Evolutionary conservation across 2,329 filamentous ascomycete species (phyloP), one percentile per base, ranked within the genome.

Genomic region (Bipolaris zeicola): DNA sequence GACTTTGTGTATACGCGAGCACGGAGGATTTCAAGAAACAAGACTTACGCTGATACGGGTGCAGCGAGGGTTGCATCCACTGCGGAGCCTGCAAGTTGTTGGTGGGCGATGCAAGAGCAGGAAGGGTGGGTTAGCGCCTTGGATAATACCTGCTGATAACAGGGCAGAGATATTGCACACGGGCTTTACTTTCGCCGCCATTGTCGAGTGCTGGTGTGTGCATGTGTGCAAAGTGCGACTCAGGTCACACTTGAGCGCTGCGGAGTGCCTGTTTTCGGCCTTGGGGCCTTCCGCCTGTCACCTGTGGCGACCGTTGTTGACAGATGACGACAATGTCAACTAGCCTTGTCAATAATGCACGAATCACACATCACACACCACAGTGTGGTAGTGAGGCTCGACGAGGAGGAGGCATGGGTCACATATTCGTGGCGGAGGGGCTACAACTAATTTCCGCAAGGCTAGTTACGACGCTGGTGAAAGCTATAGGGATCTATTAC

Each of bases 251-350:
- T 34, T 58, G 58, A 46, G 5, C 26, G 26, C 26, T 28, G 26
- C 10, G 26, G 8, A 28, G 26, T 28, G 26, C 48, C 58, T 26
- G 55, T 61, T 45, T 48, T 44, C 18, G 24, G 38, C 43, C 53
- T 36, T 39, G 34, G n/a, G 51, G 56, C 48, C 56, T 48, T 55
- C 52, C 49, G 42, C 16, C 44, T 63, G 61, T 58, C 57, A 64
- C 54, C 63, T 57, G 62, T 69, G 56, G 63, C 57, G 63, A 36
- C 59, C 52, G 55, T 57, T 50, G 36, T 36, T 44, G 36, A 54
- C 51, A 61, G 53, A 61, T 51, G 49, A 4, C 31, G 39, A 57
- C 45, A 42, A 42, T 41, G 49, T 43, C 20, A 26, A 26, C 48
- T 46, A 60, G 33, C 55, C 44, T n/a, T 28, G 34, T 38, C 49